These are phyloP conservation scores for Alliaria petiolata DNA, from an alignment of 345 rosid genomes.

Conservation along the genomic window DNA sequence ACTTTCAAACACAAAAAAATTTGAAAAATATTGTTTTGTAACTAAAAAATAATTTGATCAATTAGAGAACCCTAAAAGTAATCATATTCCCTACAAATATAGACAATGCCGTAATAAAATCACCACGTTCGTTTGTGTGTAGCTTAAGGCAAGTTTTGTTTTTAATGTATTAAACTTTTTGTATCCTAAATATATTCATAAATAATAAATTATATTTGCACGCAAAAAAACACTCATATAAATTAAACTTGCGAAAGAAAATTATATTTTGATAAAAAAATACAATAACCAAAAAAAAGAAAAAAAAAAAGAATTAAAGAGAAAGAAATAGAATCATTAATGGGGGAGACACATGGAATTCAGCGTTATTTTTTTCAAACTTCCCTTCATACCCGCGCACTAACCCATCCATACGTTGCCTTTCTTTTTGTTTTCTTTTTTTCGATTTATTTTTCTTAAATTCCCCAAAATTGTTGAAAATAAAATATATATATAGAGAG, in stretches of 20 bases:
- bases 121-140: conserved; percentile 36
- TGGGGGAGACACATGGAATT: conserved; percentile 44
- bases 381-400: conserved; percentile 65
- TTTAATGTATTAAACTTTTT: neutral
- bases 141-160: conserved; percentile 24
- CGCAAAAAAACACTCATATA: no score
- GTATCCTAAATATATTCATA: neutral
- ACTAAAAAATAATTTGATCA: neutral
- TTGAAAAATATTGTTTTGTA: neutral
- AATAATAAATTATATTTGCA: neutral
- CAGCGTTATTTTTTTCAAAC: conserved; percentile 60
- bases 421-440: conserved; percentile 13
- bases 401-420: conserved; percentile 50
- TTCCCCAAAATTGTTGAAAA: neutral
- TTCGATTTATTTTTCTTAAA: neutral
- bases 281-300: neutral
- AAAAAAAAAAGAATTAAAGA: neutral
- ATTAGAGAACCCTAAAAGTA: conserved; percentile 12
- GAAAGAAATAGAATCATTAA: neutral
- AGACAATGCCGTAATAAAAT: conserved; percentile 16
- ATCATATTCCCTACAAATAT: conserved; percentile 20
- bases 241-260: no score
- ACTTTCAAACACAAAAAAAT: neutral
- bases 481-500: neutral
- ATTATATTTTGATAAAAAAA: neutral